A percentile compares a stretch with the other conserved stretches of the same genome.
Conservation (phyloP, 345 rosid genomes). For the Erodium maritimum region DNA sequence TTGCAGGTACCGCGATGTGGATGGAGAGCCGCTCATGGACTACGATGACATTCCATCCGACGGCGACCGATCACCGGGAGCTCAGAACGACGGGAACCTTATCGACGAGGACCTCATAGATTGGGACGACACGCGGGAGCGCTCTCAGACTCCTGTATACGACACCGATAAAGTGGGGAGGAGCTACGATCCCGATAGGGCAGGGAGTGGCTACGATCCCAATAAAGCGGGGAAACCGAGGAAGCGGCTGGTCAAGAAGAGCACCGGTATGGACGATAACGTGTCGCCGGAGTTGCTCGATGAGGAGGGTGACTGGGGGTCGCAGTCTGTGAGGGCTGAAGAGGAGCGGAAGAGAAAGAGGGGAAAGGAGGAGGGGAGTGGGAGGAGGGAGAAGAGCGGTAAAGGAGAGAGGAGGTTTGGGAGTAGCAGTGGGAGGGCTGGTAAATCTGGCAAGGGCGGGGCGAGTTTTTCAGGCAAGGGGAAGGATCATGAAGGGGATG, state of each 20-base stretch:
- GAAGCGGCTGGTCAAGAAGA: conserved; percentile 77
- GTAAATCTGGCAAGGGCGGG: conserved; percentile 20
- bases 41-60: conserved; percentile 63
- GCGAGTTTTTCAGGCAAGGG: conserved; percentile 11
- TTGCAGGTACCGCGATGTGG: conserved; percentile 73
- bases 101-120: conserved; percentile 33
- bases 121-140: conserved; percentile 32
- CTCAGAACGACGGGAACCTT: conserved; percentile 28
- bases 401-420: conserved; percentile 19
- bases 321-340: conserved; percentile 36
- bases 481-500: conserved; percentile 49
- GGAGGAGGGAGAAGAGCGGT: conserved; percentile 46
- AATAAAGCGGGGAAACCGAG: conserved; percentile 32
- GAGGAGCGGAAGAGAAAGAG: conserved; percentile 52
- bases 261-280: conserved; percentile 14
- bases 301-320: conserved; percentile 5
- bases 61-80: conserved; percentile 46
- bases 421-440: conserved; percentile 8
- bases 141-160: conserved; percentile 55
- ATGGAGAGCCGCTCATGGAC: conserved; percentile 94
- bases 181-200: too few species aligned
- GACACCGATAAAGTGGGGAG: conserved; percentile 25
- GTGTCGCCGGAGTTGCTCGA: conserved; percentile 11
- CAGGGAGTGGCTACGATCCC: too few species aligned
- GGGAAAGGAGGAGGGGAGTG: conserved; percentile 26